These are phyloP conservation scores for Nicotiana knightiana DNA, from an alignment of 257 asterid genomes.

Conservation along the genomic window DNA sequence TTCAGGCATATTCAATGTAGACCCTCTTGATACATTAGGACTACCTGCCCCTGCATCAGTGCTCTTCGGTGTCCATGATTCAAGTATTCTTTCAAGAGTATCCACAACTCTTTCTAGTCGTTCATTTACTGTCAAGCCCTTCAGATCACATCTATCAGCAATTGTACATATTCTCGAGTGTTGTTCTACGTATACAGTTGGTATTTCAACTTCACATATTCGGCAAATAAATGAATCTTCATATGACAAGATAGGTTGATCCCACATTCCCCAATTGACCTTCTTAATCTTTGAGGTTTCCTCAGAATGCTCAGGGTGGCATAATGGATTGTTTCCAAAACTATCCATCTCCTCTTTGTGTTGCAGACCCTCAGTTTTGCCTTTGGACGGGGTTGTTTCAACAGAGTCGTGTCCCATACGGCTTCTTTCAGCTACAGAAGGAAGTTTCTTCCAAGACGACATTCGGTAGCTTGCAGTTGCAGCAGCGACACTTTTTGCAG, in stretches of 20 bases:
- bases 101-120: slow-evolving; percentile 81
- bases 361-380: slow-evolving; percentile 31
- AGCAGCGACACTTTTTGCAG: slow-evolving; percentile 66
- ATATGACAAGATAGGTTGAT: slow-evolving; percentile 62
- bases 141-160: slow-evolving; percentile 94
- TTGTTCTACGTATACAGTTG: slow-evolving; percentile 82
- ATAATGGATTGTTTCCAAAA: slow-evolving; percentile 34
- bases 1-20: slow-evolving; percentile 32
- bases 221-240: slow-evolving; percentile 92
- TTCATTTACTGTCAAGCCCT: slow-evolving; percentile 82
- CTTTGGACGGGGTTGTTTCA: slow-evolving; percentile 39
- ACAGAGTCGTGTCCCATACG: slow-evolving; percentile 40
- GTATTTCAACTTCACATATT: slow-evolving; percentile 97
- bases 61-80: slow-evolving; percentile 65
- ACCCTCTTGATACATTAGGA: slow-evolving; percentile 48
- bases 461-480: slow-evolving; percentile 72
- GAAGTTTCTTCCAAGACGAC: slow-evolving; percentile 99
- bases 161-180: slow-evolving; percentile 94
- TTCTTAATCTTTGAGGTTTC: slow-evolving; percentile 44
- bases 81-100: slow-evolving; percentile 81
- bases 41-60: slow-evolving; percentile 41
- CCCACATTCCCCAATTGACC: slow-evolving; percentile 71
- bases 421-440: slow-evolving; percentile 61
- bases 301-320: slow-evolving; percentile 39
- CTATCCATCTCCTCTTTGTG: slow-evolving; percentile 32